These are phyloP conservation scores for Austroboletus niveus DNA, from an alignment of 1,284 basidiomycete genomes.

Conservation along the genomic window DNA sequence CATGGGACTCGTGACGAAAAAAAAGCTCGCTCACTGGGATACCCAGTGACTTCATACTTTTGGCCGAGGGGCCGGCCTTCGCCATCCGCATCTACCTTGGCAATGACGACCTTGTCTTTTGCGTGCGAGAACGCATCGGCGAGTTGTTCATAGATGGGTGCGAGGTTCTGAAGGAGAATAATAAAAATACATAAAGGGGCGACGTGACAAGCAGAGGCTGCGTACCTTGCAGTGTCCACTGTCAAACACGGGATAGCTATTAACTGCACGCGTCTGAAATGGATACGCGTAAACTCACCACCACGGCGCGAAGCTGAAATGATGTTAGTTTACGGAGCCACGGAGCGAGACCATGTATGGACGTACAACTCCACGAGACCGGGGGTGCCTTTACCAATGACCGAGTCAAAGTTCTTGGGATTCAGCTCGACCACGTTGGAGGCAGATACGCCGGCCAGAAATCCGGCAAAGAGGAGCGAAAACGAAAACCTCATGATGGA, in stretches of 20 bases:
- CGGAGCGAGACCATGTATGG: background rate
- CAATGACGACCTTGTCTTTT: slow-evolving; percentile 83
- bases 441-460: slow-evolving; percentile 58
- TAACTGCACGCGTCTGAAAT: background rate
- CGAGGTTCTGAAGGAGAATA: slow-evolving; percentile 60
- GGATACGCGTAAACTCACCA: slow-evolving; percentile 50
- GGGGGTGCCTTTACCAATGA: slow-evolving; percentile 75
- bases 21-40: slow-evolving; percentile 66
- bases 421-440: slow-evolving; percentile 84
- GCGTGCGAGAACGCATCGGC: slow-evolving; percentile 79
- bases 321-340: background rate
- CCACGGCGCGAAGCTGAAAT: slow-evolving; percentile 75
- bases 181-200: background rate
- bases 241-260: background rate
- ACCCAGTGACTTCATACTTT: slow-evolving; percentile 80
- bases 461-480: slow-evolving; percentile 54
- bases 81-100: slow-evolving; percentile 93
- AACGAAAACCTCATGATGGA: slow-evolving; percentile 61
- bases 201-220: background rate
- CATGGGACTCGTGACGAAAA: background rate
- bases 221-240: slow-evolving; percentile 82
- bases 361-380: slow-evolving; percentile 89
- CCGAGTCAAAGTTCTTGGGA: slow-evolving; percentile 72
- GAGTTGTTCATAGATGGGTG: slow-evolving; percentile 85
- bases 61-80: slow-evolving; percentile 70